phyloP scores from a whole-genome alignment of 106 monocot species.

The Acorus calamus region DNA sequence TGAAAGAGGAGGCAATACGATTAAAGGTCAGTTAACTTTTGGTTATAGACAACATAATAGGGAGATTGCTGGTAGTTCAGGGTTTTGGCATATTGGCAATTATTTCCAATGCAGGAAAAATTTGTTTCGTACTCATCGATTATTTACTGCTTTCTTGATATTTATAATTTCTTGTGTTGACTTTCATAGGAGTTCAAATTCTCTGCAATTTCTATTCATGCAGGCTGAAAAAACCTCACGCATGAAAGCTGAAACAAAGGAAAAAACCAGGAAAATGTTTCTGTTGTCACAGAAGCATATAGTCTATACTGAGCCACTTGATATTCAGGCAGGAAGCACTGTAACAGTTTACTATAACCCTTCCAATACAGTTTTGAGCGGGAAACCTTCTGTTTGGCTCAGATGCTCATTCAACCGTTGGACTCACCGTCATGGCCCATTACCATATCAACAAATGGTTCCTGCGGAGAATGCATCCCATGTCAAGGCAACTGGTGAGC shows the following conservation, averaged over 20 bases:
- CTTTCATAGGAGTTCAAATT: not conserved
- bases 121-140: too few species aligned
- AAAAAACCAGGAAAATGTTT: constrained; percentile 67
- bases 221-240: constrained; percentile 51
- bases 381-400: constrained; percentile 77
- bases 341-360: constrained; percentile 86
- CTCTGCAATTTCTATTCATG: not conserved
- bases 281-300: constrained; percentile 82
- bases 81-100: too few species aligned
- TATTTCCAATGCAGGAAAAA: too few species aligned
- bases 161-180: too few species aligned
- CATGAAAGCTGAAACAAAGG: constrained; percentile 71
- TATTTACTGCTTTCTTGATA: too few species aligned
- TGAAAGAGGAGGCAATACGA: constrained; percentile 35
- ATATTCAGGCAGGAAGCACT: constrained; percentile 55
- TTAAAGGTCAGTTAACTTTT: constrained; percentile 36
- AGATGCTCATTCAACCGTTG: constrained; percentile 92
- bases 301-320: constrained; percentile 81
- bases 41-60: too few species aligned
- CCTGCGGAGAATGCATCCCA: constrained; percentile 39
- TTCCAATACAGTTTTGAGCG: constrained; percentile 60
- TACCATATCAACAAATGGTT: constrained; percentile 76
- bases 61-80: too few species aligned
- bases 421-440: constrained; percentile 62
- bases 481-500: constrained; percentile 58